Evolutionary conservation across 192 early-diverging fungal genomes (phyloP).

Genomic region (Gigaspora rosea): DNA sequence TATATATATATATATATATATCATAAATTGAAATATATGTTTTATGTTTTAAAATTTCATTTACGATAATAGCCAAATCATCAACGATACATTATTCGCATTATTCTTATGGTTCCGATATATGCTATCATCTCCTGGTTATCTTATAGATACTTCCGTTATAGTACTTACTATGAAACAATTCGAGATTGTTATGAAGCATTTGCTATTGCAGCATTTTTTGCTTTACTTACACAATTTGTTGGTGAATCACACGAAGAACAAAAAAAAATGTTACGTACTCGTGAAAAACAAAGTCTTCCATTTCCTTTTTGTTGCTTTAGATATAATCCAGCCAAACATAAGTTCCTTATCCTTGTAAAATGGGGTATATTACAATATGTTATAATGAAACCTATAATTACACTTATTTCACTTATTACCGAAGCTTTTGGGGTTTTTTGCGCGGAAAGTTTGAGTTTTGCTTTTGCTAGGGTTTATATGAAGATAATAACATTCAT

Average conservation of each 20-base stretch:
- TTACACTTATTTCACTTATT: slow-evolving; percentile 63
- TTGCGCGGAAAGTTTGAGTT: slow-evolving; percentile 47
- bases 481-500: slow-evolving; percentile 63
- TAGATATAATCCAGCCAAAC: neutral
- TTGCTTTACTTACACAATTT: slow-evolving; percentile 67
- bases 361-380: slow-evolving; percentile 76
- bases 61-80: slow-evolving; percentile 48
- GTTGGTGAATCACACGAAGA: slow-evolving; percentile 50
- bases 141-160: slow-evolving; percentile 70
- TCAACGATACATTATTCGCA: slow-evolving; percentile 77
- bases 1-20: neutral
- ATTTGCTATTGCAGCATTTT: slow-evolving; percentile 76
- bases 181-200: slow-evolving; percentile 78
- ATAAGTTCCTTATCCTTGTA: slow-evolving; percentile 35
- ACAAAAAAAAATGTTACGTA: slow-evolving; percentile 33
- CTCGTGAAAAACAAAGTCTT: neutral
- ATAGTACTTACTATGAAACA: slow-evolving; percentile 70
- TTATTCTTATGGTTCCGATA: slow-evolving; percentile 72
- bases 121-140: slow-evolving; percentile 71
- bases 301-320: neutral
- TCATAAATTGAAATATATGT: neutral
- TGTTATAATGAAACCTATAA: slow-evolving; percentile 60
- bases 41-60: slow-evolving; percentile 12
- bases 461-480: slow-evolving; percentile 4
- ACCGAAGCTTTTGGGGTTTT: slow-evolving; percentile 58